These are phyloP conservation scores for Collariella sp. DNA, from an alignment of 495 filamentous ascomycete genomes.

Conservation along the genomic window DNA sequence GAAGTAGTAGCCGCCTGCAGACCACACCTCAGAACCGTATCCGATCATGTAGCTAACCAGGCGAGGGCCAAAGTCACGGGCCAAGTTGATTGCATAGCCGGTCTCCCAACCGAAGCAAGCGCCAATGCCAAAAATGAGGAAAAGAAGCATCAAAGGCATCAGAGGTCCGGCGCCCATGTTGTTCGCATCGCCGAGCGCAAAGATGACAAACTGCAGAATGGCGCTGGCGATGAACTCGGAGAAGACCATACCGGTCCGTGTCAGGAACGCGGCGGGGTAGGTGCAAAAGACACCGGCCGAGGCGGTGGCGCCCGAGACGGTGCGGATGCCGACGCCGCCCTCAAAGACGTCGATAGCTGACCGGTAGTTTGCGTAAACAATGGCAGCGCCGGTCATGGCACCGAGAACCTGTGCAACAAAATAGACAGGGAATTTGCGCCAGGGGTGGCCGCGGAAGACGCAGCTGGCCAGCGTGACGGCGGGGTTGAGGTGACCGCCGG, in stretches of 20 bases:
- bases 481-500: background rate
- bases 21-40: background rate
- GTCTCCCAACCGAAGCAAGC: background rate
- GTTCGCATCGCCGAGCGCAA: background rate
- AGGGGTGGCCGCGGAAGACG: background rate
- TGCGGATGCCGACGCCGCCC: background rate
- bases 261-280: background rate
- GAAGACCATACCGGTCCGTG: background rate
- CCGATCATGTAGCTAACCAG: background rate
- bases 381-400: background rate
- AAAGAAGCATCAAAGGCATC: background rate
- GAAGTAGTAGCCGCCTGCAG: background rate
- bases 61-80: background rate
- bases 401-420: background rate
- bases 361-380: background rate
- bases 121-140: background rate
- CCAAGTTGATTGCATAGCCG: background rate
- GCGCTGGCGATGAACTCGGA: background rate
- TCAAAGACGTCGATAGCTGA: background rate
- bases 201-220: background rate
- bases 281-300: background rate
- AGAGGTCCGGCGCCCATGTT: background rate
- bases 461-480: background rate
- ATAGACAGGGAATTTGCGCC: background rate
- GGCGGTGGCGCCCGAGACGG: background rate